Percentiles rank a stretch among this genome's conserved stretches.
Conservation (phyloP, 1,139 yeast genomes). For the Pichia inconspicua region DNA sequence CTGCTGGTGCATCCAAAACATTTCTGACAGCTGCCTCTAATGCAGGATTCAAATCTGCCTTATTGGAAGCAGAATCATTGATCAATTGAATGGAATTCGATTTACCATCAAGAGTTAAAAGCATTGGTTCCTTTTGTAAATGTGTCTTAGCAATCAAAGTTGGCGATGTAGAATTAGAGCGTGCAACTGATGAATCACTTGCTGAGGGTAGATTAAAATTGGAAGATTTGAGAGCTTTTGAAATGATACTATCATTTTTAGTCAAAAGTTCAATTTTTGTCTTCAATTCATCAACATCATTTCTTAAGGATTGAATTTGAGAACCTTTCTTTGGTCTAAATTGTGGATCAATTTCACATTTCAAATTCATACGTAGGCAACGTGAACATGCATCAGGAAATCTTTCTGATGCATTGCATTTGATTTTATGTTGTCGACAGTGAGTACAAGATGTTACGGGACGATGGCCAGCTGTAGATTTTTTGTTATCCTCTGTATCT, state of each 20-base stretch:
- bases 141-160: conserved; percentile 22
- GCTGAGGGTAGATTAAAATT: neutral
- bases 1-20: conserved; percentile 17
- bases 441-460: conserved; percentile 92
- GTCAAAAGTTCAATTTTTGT: conserved; percentile 71
- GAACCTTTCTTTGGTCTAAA: conserved; percentile 89
- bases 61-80: conserved; percentile 33
- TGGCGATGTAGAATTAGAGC: conserved; percentile 7
- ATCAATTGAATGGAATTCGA: conserved; percentile 28
- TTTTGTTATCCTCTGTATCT: neutral
- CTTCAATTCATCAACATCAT: conserved; percentile 76
- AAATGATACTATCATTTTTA: conserved; percentile 58
- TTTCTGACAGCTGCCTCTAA: conserved; percentile 18
- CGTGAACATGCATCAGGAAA: conserved; percentile 79
- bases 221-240: conserved; percentile 45
- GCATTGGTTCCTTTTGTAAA: conserved; percentile 23
- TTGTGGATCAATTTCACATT: conserved; percentile 85
- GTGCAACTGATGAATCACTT: neutral
- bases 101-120: conserved; percentile 20
- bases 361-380: conserved; percentile 70
- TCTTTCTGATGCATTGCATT: conserved; percentile 82
- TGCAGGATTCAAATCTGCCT: conserved; percentile 22
- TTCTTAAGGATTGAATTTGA: conserved; percentile 74
- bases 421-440: conserved; percentile 90
- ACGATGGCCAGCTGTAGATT: conserved; percentile 45